These are phyloP conservation scores for Acanthamoeba culbertsoni DNA, from an alignment of 208 protist species.

Conservation along the genomic window DNA sequence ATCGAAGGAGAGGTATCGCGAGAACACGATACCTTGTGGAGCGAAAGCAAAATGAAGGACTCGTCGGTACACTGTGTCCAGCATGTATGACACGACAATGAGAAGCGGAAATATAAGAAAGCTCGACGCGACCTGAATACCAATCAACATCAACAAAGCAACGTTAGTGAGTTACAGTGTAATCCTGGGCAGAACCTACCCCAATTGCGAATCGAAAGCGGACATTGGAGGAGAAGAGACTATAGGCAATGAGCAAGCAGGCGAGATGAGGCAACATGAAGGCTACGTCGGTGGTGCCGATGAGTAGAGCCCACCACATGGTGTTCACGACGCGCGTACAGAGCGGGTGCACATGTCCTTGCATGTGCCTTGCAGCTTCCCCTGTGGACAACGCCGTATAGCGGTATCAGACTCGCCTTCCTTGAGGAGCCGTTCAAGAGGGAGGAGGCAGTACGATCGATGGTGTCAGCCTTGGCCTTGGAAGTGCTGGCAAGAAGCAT, in stretches of 20 bases:
- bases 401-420: background rate
- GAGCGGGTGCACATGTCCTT: background rate
- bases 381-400: background rate
- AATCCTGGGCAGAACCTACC: background rate
- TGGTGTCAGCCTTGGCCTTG: constrained; percentile 11
- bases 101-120: background rate
- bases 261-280: background rate
- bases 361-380: background rate
- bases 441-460: background rate
- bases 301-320: background rate
- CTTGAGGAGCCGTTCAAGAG: background rate
- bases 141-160: background rate
- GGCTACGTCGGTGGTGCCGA: background rate
- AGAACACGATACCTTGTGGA: background rate
- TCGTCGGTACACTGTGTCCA: background rate
- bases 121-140: background rate
- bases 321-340: background rate
- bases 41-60: background rate
- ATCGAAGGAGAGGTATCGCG: background rate
- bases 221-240: background rate
- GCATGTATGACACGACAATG: background rate
- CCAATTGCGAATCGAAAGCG: background rate
- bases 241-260: background rate
- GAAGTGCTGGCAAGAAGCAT: background rate
- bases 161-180: background rate